Base-by-base conservation (phyloP, 2,329 filamentous ascomycete genomes). In the Fusarium citri region DNA sequence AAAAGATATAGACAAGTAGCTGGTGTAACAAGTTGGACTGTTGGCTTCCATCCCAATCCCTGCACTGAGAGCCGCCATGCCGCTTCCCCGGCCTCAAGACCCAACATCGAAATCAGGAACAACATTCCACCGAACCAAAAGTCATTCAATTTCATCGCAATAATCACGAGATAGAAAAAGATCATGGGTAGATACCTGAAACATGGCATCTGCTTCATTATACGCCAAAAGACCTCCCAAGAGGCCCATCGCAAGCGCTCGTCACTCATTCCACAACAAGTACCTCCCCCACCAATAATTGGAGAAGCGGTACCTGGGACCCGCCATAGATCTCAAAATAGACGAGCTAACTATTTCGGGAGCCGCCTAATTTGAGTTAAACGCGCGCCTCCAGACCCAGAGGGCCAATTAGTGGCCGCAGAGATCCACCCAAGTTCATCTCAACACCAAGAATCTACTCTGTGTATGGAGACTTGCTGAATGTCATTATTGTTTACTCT, bases 311-410 rank as follows among this genome's bases (percentile, higher is more conserved):
- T 72, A 72, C 71, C 28, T 57, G 12, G 12, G 50, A 18, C 11
- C 14, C 8, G n/a, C 18, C 11, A 10, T 2, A 4, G 15, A 20
- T 60, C 69, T 71, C 25, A 74, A 73, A 75, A 75, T 75, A 75
- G 73, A 41, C 5, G 40, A 57, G 48, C 72, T 73, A 74, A 48
- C 71, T 46, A 26, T 28, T 56, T 64, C 26, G 4, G 50, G 59
- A 54, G 54, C 64, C 73, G 71, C 68, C 59, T 67, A 67, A 74
- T 64, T 53, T 53, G 49, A 60, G 45, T 72, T 75, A 73, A 50
- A 75, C 73, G 73, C 73, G 73, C 73, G 73, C 72, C 68, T 75
- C 66, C 48, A 71, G 34, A 25, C 15, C 6, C 34, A 25, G 34
- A 26, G 12, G 56, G 45, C 68, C 73, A 73, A 75, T 75, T 55